These are phyloP conservation scores for Aureobasidium sp. DNA, from an alignment of 2,329 filamentous ascomycete genomes.

Conservation along the genomic window DNA sequence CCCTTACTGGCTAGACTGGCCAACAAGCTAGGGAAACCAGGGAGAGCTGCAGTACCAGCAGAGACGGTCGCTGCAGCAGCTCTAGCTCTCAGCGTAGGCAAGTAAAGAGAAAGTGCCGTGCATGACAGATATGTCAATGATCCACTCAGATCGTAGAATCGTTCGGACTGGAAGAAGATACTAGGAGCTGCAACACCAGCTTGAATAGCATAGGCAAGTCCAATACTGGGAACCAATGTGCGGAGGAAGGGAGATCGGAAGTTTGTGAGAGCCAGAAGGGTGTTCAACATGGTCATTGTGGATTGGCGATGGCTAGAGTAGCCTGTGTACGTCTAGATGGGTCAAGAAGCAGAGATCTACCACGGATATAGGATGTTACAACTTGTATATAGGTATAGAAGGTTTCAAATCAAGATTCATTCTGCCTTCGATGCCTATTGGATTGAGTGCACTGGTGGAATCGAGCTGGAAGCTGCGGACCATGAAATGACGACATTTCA, in stretches of 20 bases:
- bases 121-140: slow-evolving; percentile 59
- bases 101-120: slow-evolving; percentile 52
- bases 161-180: slow-evolving; percentile 51
- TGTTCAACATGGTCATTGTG: slow-evolving; percentile 32
- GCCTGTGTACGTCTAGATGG: background rate
- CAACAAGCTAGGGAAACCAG: slow-evolving; percentile 41
- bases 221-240: slow-evolving; percentile 53
- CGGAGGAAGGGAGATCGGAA: slow-evolving; percentile 55
- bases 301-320: background rate
- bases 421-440: background rate
- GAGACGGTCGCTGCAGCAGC: slow-evolving; percentile 37
- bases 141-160: slow-evolving; percentile 61
- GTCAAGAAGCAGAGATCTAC: background rate
- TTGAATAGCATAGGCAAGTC: slow-evolving; percentile 56
- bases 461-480: background rate
- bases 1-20: slow-evolving; percentile 37
- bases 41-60: slow-evolving; percentile 28
- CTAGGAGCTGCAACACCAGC: slow-evolving; percentile 55
- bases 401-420: background rate
- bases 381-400: background rate
- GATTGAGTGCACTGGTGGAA: background rate
- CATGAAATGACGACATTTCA: background rate
- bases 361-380: background rate
- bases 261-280: slow-evolving; percentile 52
- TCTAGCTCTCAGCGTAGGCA: slow-evolving; percentile 51